A percentile compares a stretch with the other conserved stretches of the same genome.
Conservation (phyloP, 78 protist genomes). For the Carpediemonas membranifera region DNA sequence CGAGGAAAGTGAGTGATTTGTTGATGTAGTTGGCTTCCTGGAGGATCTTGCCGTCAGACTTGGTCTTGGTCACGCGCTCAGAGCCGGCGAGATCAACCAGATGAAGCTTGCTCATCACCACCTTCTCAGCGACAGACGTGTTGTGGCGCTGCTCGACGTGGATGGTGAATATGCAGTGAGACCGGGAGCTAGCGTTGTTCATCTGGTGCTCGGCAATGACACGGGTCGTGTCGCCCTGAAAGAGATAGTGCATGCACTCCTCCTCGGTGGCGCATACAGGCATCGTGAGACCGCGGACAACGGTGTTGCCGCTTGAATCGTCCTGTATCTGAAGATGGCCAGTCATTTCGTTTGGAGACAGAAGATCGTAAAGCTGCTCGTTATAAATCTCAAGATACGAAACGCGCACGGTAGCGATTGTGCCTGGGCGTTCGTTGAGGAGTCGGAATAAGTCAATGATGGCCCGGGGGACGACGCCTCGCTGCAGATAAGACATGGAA, state of each 20-base stretch:
- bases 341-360: too few relatives aligned
- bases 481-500: too few relatives aligned
- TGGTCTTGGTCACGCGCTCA: conserved; percentile 18
- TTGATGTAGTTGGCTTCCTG: conserved; percentile 18
- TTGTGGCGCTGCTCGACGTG: conserved; percentile 17
- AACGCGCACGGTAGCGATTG: too few relatives aligned
- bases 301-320: too few relatives aligned
- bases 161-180: conserved; percentile 61
- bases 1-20: not conserved
- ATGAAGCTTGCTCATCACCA: not conserved
- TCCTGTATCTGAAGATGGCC: too few relatives aligned
- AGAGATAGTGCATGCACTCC: conserved; percentile 15
- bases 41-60: not conserved
- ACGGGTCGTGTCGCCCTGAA: conserved; percentile 27
- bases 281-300: too few relatives aligned
- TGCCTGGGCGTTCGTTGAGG: too few relatives aligned
- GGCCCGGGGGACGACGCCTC: too few relatives aligned
- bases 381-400: too few relatives aligned
- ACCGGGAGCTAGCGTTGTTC: conserved; percentile 61
- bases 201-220: conserved; percentile 47
- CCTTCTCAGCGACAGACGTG: not conserved
- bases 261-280: too few relatives aligned
- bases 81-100: conserved; percentile 22
- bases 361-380: too few relatives aligned
- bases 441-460: too few relatives aligned